Evolutionary conservation across 257 asterid species (phyloP), one percentile per base, ranked within the genome.

Genomic region (Jacaranda mimosifolia): DNA sequence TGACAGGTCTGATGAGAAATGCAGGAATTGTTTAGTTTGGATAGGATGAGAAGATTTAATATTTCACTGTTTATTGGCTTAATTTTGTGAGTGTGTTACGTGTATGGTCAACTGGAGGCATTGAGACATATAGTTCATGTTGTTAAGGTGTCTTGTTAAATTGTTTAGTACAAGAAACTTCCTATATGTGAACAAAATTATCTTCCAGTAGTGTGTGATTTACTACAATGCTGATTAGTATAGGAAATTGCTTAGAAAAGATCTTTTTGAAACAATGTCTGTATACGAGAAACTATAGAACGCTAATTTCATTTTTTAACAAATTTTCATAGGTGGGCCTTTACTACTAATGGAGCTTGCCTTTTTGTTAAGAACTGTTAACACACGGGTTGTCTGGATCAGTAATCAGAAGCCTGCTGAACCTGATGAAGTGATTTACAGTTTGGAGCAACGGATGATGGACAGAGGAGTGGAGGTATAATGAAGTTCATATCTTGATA

Each of bases 331-430:
- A 89, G 97, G 97, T 74, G 98, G 96, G 15, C 97, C 97, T 17
- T 84, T 93, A 73, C 87, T 91, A 3, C 77, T 93, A 60, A 91
- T 91, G 98, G 98, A 93, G 78, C 97, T 93, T 35, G 97, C 98
- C 5, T 93, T 93, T 82, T 83, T 93, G 85, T 81, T 93, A 72
- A 86, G 98, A 88, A 89, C 89, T 76, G 97, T 88, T 74, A 78
- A 83, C 57, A 59, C 97, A 2, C 80, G 94, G 68, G 94, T 93
- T 53, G 83, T 86, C 26, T 91, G 98, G 98, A 77, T 93, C 77
- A 93, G 97, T 55, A 86, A 89, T 75, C 98, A 93, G 77, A 93
- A 83, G 86, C 92, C 93, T 19, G 40, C 73, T 53, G 90, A 85
- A 21, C 66, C 84, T 13, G 94, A 91, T 77, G 88, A 89, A 74